phyloP scores from a whole-genome alignment of 2,329 filamentous ascomycete genomes.

The Fulvia fulva region DNA sequence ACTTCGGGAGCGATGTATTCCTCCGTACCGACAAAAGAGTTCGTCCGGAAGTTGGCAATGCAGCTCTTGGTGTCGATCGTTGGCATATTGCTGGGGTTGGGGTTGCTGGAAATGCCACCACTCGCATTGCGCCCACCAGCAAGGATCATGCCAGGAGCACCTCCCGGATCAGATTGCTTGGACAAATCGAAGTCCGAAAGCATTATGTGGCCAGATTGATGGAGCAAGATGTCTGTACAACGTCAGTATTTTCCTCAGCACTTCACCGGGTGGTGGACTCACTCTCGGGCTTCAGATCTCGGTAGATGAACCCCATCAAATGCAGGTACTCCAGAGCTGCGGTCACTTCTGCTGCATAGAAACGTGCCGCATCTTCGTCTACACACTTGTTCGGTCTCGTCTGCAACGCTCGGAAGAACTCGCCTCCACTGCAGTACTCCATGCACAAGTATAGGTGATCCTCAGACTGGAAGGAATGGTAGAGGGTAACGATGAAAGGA shows the following conservation, averaged over 20 bases:
- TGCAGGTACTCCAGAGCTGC: conserved; percentile 95
- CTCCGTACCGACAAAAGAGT: conserved; percentile 97
- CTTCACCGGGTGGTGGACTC: conserved; percentile 38
- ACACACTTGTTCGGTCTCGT: conserved; percentile 97
- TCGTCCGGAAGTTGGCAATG: conserved; percentile 96
- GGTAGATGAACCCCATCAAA: conserved; percentile 98
- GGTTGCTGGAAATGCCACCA: conserved; percentile 64
- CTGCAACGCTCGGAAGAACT: conserved; percentile 96
- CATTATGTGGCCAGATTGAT: conserved; percentile 99
- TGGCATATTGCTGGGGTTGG: conserved; percentile 64
- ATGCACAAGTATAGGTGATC: conserved; percentile 99
- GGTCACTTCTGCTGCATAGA: conserved; percentile 96
- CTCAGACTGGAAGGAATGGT: conserved; percentile 98
- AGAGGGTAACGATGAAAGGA: conserved; percentile 96
- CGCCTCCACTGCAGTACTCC: conserved; percentile 98
- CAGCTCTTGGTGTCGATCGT: conserved; percentile 99
- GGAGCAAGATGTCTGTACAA: conserved; percentile 81
- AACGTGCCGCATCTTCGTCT: conserved; percentile 90
- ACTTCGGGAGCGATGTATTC: conserved; percentile 99
- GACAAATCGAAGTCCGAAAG: conserved; percentile 97
- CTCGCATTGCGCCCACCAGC: conserved; percentile 61
- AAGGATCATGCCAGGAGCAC: conserved; percentile 96
- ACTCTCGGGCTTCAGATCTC: conserved; percentile 97
- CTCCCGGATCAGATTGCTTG: conserved; percentile 93
- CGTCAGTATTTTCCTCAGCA: conserved; percentile 34